A percentile compares a stretch with the other conserved stretches of the same genome.
phyloP scores from a whole-genome alignment of 331 rosid species.

The Malus hybrid region DNA sequence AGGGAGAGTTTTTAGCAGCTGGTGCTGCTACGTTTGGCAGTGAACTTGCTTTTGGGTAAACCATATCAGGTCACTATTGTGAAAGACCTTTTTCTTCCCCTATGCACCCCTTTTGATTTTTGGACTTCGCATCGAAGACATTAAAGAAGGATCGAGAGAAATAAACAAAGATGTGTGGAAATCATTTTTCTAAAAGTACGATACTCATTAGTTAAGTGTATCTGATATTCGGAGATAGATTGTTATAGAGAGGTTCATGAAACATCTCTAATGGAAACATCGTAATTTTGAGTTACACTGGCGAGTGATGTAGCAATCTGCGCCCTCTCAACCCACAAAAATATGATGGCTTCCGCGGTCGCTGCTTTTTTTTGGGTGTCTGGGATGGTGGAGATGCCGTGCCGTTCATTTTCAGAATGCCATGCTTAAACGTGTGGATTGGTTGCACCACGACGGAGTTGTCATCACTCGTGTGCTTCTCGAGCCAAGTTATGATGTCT shows the following conservation, averaged over 20 bases:
- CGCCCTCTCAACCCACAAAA: conserved; percentile 56
- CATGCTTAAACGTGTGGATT: conserved; percentile 9
- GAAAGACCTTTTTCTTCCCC: too few relatives aligned
- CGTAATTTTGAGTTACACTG: conserved; percentile 13
- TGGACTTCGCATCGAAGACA: too few relatives aligned
- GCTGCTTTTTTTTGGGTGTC: background rate
- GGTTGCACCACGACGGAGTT: conserved; percentile 8
- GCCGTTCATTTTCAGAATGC: conserved; percentile 16
- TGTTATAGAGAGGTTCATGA: background rate
- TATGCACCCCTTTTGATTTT: too few relatives aligned
- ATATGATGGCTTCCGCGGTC: conserved; percentile 16
- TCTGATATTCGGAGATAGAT: background rate
- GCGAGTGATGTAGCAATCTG: conserved; percentile 35
- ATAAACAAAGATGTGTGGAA: too few relatives aligned
- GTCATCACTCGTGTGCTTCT: conserved; percentile 26
- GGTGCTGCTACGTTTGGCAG: too few relatives aligned
- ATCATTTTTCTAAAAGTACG: background rate
- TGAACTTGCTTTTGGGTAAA: background rate
- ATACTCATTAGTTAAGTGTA: background rate
- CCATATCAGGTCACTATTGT: background rate
- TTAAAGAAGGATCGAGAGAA: too few relatives aligned
- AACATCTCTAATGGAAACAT: background rate
- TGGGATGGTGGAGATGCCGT: conserved; percentile 3
- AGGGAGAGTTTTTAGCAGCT: background rate
- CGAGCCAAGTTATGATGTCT: conserved; percentile 70